Evolutionary conservation across 306 rosid genomes (phyloP), one percentile per base, ranked within the genome.

Genomic region (Luffa acutangula): DNA sequence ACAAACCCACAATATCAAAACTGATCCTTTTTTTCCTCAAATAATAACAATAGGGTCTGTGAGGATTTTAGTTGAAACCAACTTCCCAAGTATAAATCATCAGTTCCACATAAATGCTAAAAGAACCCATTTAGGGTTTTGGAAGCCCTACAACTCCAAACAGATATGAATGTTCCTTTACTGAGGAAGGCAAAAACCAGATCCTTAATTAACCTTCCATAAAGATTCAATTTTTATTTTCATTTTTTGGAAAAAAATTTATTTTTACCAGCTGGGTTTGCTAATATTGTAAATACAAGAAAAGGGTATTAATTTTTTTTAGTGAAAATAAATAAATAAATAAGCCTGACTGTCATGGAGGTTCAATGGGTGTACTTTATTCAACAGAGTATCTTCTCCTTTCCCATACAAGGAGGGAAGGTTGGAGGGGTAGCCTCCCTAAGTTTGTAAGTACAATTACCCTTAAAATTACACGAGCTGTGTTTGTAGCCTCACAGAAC

Each of bases 401-500:
- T 75, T 75, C 78, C 78, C 7, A 75, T 75, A 75, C 78, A 75
- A 51, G 42, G 42, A 20, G 18, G 62, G 36, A 18, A 20, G 1
- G 14, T 15, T 13, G 78, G 78, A 49, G 56, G 56, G 77, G 78
- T 73, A 73, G 78, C 45, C 63, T 74, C 78, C 78, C 78, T 75
- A 34, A 52, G 9, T 39, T 75, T 9, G 13, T 1, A 49, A 76
- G 66, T 53, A 76, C 79, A 76, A 53, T 21, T 6, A 18, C 21
- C 64, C 49, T 84, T 48, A 31, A 51, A 65, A 67, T 70, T 42
- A 70, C 18, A 11, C 0, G 3, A 20, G 1, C 76, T 70, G 10
- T 69, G 4, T 69, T 36, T 62, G 36, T 65, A 81, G 79, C 79
- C 45, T 18, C 56, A 79, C 87, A 88, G 80, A 71, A 58, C 79